Conservation (phyloP, 345 rosid species). For the Theobroma cacao region DNA sequence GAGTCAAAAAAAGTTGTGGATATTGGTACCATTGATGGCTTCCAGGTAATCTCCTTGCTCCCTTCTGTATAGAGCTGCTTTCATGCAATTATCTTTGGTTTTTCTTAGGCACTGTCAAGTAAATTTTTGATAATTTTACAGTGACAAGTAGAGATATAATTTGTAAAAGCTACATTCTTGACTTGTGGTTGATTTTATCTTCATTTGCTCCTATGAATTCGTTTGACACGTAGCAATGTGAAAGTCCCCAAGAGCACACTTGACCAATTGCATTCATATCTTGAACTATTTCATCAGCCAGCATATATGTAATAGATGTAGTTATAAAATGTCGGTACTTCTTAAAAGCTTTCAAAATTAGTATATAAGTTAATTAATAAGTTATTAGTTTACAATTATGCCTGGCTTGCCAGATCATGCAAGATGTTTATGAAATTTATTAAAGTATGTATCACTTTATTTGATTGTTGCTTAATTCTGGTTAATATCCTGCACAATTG, state of each 20-base stretch:
- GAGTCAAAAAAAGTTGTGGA: constrained; percentile 75
- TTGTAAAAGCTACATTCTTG: background rate
- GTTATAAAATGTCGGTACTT: background rate
- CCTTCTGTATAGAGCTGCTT: background rate
- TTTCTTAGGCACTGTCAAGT: background rate
- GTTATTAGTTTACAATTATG: background rate
- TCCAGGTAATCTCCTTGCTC: constrained; percentile 60
- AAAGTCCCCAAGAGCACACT: background rate
- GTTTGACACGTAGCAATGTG: background rate
- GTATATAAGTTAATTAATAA: background rate
- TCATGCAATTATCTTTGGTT: background rate
- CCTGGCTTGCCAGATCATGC: background rate
- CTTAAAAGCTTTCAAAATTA: background rate
- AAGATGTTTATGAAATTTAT: background rate
- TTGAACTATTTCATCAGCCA: background rate
- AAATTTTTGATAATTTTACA: background rate
- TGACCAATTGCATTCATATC: background rate
- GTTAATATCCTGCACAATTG: background rate
- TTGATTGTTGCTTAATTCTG: background rate
- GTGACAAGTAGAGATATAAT: background rate
- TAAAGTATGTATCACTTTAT: background rate
- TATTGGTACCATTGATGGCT: constrained; percentile 91
- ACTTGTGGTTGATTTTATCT: background rate
- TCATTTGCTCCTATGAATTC: background rate
- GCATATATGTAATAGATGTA: background rate